phyloP scores from a whole-genome alignment of 257 asterid species.

The Salvia miltiorrhiza region DNA sequence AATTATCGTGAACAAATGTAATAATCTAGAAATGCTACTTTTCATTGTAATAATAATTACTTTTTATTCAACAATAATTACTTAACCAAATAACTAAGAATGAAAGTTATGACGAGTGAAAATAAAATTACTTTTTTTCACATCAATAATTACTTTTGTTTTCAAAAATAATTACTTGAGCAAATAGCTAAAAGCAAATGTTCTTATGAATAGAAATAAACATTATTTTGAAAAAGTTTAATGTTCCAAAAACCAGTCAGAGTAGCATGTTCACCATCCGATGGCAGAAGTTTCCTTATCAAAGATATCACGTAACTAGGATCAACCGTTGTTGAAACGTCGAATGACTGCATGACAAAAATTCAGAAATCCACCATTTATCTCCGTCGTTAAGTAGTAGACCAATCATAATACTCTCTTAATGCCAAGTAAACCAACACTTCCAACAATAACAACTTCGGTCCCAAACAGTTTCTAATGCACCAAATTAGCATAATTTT shows the following conservation, averaged over 20 bases:
- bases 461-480: background rate
- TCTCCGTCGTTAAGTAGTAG: background rate
- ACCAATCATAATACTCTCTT: background rate
- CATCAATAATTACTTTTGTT: too few species aligned
- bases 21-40: too few species aligned
- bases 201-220: too few species aligned
- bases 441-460: background rate
- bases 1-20: too few species aligned
- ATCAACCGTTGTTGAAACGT: slow-evolving; percentile 78
- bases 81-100: too few species aligned
- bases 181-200: too few species aligned
- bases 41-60: too few species aligned
- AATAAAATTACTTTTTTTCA: too few species aligned
- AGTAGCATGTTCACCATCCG: slow-evolving; percentile 27
- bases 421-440: slow-evolving; percentile 13
- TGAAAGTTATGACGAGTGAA: too few species aligned
- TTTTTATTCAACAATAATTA: too few species aligned
- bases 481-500: background rate
- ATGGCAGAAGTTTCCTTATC: slow-evolving; percentile 86
- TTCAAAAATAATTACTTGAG: too few species aligned
- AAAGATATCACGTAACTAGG: slow-evolving; percentile 82
- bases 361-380: background rate
- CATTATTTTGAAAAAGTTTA: too few species aligned
- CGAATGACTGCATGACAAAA: slow-evolving; percentile 59
- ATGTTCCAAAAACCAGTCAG: slow-evolving; percentile 34